Percentiles rank a stretch among this genome's conserved stretches.
Conservation (phyloP, 257 asterid genomes). For the Henckelia pumila region DNA sequence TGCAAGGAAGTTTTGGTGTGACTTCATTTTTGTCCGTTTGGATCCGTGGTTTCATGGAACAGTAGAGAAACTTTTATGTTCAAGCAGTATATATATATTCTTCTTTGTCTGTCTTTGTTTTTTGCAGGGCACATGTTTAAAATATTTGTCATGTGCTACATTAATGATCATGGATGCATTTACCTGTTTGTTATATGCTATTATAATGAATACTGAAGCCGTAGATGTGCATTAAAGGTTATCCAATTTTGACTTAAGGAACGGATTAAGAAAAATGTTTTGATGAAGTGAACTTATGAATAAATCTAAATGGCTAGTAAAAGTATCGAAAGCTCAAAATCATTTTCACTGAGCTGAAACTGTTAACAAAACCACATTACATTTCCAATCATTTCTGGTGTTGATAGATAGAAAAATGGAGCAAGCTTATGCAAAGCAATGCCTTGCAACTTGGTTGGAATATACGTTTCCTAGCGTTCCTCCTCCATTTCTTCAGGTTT, state of each 20-base stretch:
- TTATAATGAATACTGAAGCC: not conserved
- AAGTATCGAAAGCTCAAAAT: not conserved
- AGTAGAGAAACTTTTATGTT: not conserved
- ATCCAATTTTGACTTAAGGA: not conserved
- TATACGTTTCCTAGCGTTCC: conserved; percentile 21
- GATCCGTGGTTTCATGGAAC: not conserved
- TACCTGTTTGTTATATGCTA: not conserved
- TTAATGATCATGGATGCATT: not conserved
- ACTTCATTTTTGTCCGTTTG: not conserved
- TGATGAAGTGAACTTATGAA: no score
- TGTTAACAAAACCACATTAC: conserved; percentile 8
- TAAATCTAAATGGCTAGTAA: no score
- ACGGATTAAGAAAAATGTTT: no score
- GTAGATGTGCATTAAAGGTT: not conserved
- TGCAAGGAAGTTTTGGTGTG: not conserved
- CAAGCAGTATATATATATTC: not conserved
- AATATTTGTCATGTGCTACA: not conserved
- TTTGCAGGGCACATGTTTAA: not conserved
- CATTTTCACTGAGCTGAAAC: not conserved
- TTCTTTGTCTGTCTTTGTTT: not conserved
- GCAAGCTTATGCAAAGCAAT: conserved; percentile 7
- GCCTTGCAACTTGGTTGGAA: not conserved
- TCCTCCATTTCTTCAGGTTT: conserved; percentile 49
- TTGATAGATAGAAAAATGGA: not conserved
- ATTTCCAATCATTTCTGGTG: not conserved